Percentiles rank a stretch among this genome's conserved stretches.
These are phyloP conservation scores for Torulaspora globosa DNA, from an alignment of 1,139 yeast species.

Conservation along the genomic window DNA sequence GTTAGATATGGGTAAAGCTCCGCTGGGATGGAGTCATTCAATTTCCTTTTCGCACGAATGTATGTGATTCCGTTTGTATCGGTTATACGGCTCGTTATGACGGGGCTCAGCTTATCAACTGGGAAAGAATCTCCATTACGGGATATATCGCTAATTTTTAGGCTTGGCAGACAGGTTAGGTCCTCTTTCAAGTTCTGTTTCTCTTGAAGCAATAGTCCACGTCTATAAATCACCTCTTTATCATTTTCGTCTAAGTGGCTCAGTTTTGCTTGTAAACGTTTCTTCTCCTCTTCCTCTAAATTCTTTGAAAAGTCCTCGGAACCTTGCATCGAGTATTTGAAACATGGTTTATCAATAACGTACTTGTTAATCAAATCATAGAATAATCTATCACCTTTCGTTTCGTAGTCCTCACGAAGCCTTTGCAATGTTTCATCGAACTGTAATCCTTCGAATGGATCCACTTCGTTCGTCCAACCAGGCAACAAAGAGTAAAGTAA, in stretches of 20 bases:
- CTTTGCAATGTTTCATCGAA: slow-evolving; percentile 56
- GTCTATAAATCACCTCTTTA: slow-evolving; percentile 50
- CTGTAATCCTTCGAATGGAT: slow-evolving; percentile 63
- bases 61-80: slow-evolving; percentile 77
- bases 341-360: slow-evolving; percentile 51
- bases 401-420: slow-evolving; percentile 57
- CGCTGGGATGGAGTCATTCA: slow-evolving; percentile 52
- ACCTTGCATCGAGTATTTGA: slow-evolving; percentile 77
- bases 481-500: slow-evolving; percentile 71
- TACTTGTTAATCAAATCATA: slow-evolving; percentile 52
- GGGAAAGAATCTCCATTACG: slow-evolving; percentile 46
- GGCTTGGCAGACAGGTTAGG: slow-evolving; percentile 72
- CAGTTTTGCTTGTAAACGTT: slow-evolving; percentile 47
- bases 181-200: slow-evolving; percentile 70
- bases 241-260: slow-evolving; percentile 52
- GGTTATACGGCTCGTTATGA: slow-evolving; percentile 45
- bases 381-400: slow-evolving; percentile 55
- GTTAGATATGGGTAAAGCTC: slow-evolving; percentile 68
- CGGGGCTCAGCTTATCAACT: slow-evolving; percentile 31
- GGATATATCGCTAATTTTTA: slow-evolving; percentile 68
- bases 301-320: slow-evolving; percentile 47
- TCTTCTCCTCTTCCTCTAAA: slow-evolving; percentile 52
- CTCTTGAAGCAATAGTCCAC: slow-evolving; percentile 57
- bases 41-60: slow-evolving; percentile 54
- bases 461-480: slow-evolving; percentile 75